Evolutionary conservation across 2,329 filamentous ascomycete genomes (phyloP), one percentile per base, ranked within the genome.

Genomic region (Penicillium oxalicum): DNA sequence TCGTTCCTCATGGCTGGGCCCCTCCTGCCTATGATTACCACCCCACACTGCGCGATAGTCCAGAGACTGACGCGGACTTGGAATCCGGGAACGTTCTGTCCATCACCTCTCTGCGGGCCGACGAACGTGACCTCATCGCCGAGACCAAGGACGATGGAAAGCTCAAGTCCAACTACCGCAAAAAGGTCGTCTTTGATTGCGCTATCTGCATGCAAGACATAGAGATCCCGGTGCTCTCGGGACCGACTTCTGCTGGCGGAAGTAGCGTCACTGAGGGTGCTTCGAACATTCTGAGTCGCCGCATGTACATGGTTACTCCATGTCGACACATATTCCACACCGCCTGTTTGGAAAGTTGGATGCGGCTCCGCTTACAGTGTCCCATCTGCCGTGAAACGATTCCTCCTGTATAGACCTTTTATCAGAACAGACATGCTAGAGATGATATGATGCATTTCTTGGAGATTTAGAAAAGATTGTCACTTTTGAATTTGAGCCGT

Each of bases 311-410:
- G 93, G 88, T 97, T 24, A 98, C 93, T 49, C 93, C 93, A 41
- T 98, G 93, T 69, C 77, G 91, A 47, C 93, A 98, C 72, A 90
- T 97, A 42, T 98, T 98, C 67, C 93, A 98, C 66, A 93, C 84
- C 48, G 76, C 79, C 29, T 98, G 93, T 69, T 73, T 98, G 58
- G 91, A 97, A 71, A 90, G 89, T 35, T 97, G 93, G 93, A 93
- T 98, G 87, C 80, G 88, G 64, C 90, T 94, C 67, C 75, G 91
- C 49, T 70, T 98, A 62, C 89, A 95, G 72, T 98, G 93, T 71
- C 93, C 93, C 1, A 96, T 95, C 57, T 97, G 93, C 70, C 79
- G 93, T 58, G 91, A 96, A 72, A 85, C 87, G 50, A 69, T 97
- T 61, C 91, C 91, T 44, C 88, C 91, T 38, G 70, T 95, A 65